These are phyloP conservation scores for Dothideomycetidae sp. DNA, from an alignment of 2,329 filamentous ascomycete species.

Conservation along the genomic window DNA sequence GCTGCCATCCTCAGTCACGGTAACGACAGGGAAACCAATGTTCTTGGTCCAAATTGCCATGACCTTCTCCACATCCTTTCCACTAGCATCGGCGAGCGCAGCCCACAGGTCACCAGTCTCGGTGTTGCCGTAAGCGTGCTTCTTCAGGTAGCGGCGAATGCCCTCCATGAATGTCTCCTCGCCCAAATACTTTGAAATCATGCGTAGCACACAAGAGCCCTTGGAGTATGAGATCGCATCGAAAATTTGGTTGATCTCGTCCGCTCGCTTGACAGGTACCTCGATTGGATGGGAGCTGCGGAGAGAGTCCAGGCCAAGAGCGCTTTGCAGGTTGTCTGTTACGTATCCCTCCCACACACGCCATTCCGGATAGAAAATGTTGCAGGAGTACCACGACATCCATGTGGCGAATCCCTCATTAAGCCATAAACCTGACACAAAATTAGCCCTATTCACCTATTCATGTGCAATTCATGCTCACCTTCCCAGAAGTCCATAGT, in stretches of 20 bases:
- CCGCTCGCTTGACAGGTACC: slow-evolving; percentile 85
- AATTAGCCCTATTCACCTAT: not conserved
- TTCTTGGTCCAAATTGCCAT: slow-evolving; percentile 98
- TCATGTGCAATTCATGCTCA: not conserved
- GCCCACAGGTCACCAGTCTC: slow-evolving; percentile 83
- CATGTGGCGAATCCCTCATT: slow-evolving; percentile 91
- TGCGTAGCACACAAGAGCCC: slow-evolving; percentile 86
- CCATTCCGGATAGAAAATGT: slow-evolving; percentile 94
- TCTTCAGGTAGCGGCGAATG: slow-evolving; percentile 79
- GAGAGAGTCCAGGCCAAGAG: slow-evolving; percentile 74
- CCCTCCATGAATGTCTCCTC: slow-evolving; percentile 89
- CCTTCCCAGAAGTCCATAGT: slow-evolving; percentile 97
- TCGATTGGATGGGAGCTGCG: slow-evolving; percentile 94
- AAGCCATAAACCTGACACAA: slow-evolving; percentile 50
- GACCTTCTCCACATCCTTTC: slow-evolving; percentile 76
- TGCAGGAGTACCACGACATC: slow-evolving; percentile 92
- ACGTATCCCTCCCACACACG: slow-evolving; percentile 96
- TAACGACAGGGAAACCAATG: slow-evolving; percentile 82
- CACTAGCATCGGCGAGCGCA: slow-evolving; percentile 72
- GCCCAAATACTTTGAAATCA: slow-evolving; percentile 91
- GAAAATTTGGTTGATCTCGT: slow-evolving; percentile 97
- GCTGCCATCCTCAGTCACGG: slow-evolving; percentile 60
- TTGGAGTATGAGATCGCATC: slow-evolving; percentile 97
- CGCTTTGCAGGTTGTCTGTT: slow-evolving; percentile 78
- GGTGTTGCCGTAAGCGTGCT: slow-evolving; percentile 93